Percentiles rank a stretch among this genome's conserved stretches.
Conservation (phyloP, 129 eudicot genomes). For the Daucus carota region DH1_v3.0 NC_030387.2:41207501-41208000, state of each 20-base stretch:
- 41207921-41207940: slow-evolving; percentile 55
- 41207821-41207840: slow-evolving; percentile 89
- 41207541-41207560: too few species aligned
- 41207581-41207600: too few species aligned
- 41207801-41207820: slow-evolving; percentile 55
- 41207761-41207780: slow-evolving; percentile 12
- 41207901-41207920: slow-evolving; percentile 90
- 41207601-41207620: too few species aligned
- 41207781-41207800: slow-evolving; percentile 72
- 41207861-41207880: slow-evolving; percentile 78
- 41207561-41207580: too few species aligned
- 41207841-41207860: slow-evolving; percentile 72
- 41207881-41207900: slow-evolving; percentile 74
- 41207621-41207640: too few species aligned
- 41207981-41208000: background rate
- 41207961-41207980: background rate
- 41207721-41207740: background rate
- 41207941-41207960: background rate
- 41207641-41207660: too few species aligned
- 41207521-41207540: too few species aligned
- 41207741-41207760: slow-evolving; percentile 3
- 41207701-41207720: background rate
- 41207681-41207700: background rate
- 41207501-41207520: background rate
- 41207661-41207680: background rate